Conservation (phyloP, 805 yeast genomes). For the Saccharomycopsis fibuligera region DNA sequence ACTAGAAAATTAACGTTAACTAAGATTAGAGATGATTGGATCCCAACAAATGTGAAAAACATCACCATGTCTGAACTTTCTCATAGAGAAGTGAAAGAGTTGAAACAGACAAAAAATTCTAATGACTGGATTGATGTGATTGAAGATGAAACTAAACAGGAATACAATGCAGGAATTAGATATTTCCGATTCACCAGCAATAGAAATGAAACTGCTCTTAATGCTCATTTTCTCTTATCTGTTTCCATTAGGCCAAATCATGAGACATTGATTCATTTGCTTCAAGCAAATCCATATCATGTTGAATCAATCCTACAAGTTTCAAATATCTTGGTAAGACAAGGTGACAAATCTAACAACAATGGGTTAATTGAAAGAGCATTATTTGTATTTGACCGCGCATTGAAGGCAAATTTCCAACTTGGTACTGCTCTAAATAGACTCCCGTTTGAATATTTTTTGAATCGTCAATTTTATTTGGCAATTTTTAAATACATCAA, state of each 20-base stretch:
- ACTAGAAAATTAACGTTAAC: slow-evolving; percentile 61
- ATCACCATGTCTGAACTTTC: slow-evolving; percentile 47
- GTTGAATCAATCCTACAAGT: slow-evolving; percentile 74
- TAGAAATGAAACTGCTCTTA: slow-evolving; percentile 31
- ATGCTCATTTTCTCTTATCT: slow-evolving; percentile 51
- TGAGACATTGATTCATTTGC: slow-evolving; percentile 53
- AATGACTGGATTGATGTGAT: slow-evolving; percentile 42
- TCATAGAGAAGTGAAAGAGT: slow-evolving; percentile 30
- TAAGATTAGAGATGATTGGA: slow-evolving; percentile 72
- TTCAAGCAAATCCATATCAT: slow-evolving; percentile 65
- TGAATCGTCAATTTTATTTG: slow-evolving; percentile 72
- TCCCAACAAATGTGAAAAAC: slow-evolving; percentile 62
- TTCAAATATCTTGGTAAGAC: slow-evolving; percentile 65
- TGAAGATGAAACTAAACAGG: slow-evolving; percentile 33
- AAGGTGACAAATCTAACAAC: slow-evolving; percentile 68
- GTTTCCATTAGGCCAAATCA: slow-evolving; percentile 75
- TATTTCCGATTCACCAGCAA: slow-evolving; percentile 48
- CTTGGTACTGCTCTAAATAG: slow-evolving; percentile 51
- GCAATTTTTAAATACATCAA: slow-evolving; percentile 67
- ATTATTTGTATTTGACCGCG: slow-evolving; percentile 72
- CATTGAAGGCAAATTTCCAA: slow-evolving; percentile 52
- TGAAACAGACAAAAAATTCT: slow-evolving; percentile 24
- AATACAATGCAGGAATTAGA: slow-evolving; percentile 40
- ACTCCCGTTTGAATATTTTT: slow-evolving; percentile 67
- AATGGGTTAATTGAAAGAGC: slow-evolving; percentile 73